phyloP scores from a whole-genome alignment of 2,329 filamentous ascomycete genomes.

The Diaporthe capsici region DNA sequence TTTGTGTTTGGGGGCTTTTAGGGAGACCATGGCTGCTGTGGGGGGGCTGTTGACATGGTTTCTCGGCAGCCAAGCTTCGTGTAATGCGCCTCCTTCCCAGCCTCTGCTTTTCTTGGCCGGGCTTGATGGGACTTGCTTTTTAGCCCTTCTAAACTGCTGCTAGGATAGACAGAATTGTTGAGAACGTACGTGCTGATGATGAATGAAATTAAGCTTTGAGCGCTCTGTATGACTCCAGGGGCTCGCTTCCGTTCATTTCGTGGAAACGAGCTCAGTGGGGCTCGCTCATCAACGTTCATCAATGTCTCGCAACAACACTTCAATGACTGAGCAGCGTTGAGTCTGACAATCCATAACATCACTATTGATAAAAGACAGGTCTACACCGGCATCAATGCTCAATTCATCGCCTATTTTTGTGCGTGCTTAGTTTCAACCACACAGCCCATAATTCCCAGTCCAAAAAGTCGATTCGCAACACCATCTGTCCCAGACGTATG shows the following conservation, averaged over 20 bases:
- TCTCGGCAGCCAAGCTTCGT: slow-evolving; percentile 16
- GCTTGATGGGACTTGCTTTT: neutral
- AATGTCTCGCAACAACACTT: neutral
- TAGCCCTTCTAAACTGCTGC: neutral
- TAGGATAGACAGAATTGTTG: too few relatives aligned
- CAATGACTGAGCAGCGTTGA: neutral
- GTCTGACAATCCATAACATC: neutral
- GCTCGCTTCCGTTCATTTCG: slow-evolving; percentile 16
- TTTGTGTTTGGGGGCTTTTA: neutral
- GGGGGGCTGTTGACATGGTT: neutral
- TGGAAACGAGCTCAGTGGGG: slow-evolving; percentile 21
- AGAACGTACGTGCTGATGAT: neutral
- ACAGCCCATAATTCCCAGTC: neutral
- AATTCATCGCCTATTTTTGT: neutral
- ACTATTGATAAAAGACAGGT: neutral
- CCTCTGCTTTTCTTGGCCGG: slow-evolving; percentile 20
- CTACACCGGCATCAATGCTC: neutral
- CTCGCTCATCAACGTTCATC: neutral
- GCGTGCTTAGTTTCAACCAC: neutral
- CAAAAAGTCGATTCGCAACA: neutral
- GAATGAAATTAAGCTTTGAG: neutral
- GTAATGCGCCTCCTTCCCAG: neutral
- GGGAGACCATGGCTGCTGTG: slow-evolving; percentile 19
- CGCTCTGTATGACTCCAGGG: neutral
- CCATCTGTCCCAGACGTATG: neutral